A percentile compares a stretch with the other conserved stretches of the same genome.
Evolutionary conservation across 2,329 filamentous ascomycete species (phyloP).

Genomic region (Monosporascus sp.): DNA sequence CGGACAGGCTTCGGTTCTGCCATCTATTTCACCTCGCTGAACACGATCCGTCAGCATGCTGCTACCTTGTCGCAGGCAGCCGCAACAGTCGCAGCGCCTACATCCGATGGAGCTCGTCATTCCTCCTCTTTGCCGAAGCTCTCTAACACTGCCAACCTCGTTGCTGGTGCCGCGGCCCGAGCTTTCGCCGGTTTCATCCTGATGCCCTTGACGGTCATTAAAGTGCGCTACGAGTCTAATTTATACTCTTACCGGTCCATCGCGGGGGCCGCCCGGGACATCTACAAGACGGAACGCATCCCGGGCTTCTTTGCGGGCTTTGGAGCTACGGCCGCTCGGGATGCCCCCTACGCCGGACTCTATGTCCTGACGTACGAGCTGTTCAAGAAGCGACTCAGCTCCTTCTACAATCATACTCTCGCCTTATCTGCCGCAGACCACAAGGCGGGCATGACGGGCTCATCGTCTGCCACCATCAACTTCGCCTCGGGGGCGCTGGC

Average conservation of each 20-base stretch:
- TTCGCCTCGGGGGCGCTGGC: conserved; percentile 78
- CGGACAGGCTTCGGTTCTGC: conserved; percentile 90
- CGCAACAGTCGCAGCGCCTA: conserved; percentile 5
- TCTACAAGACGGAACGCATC: conserved; percentile 65
- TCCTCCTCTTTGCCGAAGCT: conserved; percentile 78
- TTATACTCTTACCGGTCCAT: conserved; percentile 81
- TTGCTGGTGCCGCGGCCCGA: conserved; percentile 77
- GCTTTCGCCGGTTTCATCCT: conserved; percentile 84
- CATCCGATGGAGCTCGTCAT: conserved; percentile 7
- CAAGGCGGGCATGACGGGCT: conserved; percentile 26
- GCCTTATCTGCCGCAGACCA: background rate
- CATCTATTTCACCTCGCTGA: conserved; percentile 88
- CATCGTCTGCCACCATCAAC: conserved; percentile 65
- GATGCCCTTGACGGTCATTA: conserved; percentile 95
- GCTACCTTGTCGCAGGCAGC: conserved; percentile 26
- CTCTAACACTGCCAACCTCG: conserved; percentile 76
- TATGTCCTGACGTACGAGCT: conserved; percentile 95
- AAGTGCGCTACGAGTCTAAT: conserved; percentile 90
- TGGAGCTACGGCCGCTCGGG: conserved; percentile 85
- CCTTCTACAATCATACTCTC: conserved; percentile 14
- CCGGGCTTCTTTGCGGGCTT: conserved; percentile 91
- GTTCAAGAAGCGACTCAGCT: conserved; percentile 59
- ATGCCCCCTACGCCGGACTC: conserved; percentile 93
- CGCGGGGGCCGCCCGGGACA: conserved; percentile 66
- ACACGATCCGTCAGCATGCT: conserved; percentile 69